Conservation (phyloP, 179 eudicot species). For the Spinacia oleracea region DNA sequence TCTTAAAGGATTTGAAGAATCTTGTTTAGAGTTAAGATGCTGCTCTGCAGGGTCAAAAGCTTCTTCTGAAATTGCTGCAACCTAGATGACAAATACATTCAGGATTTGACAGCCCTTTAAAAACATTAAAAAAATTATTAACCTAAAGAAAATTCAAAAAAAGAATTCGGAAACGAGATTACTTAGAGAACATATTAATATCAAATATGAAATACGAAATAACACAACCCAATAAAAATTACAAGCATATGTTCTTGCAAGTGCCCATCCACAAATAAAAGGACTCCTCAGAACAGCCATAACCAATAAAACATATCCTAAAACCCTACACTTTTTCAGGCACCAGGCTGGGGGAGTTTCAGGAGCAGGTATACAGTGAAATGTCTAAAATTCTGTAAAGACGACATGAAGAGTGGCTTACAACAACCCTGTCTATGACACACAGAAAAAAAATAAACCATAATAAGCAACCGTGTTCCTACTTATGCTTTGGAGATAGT, state of each 20-base stretch:
- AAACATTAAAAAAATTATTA: background rate
- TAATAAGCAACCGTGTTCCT: background rate
- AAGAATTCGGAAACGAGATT: background rate
- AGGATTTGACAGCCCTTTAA: background rate
- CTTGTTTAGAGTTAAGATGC: constrained; percentile 30
- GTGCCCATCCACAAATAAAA: background rate
- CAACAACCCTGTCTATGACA: background rate
- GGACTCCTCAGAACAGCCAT: no score
- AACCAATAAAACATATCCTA: no score
- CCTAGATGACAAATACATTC: constrained; percentile 41
- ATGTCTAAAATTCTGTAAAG: background rate
- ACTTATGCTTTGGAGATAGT: background rate
- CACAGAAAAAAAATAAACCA: background rate
- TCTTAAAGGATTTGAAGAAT: constrained; percentile 48
- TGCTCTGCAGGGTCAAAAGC: constrained; percentile 53
- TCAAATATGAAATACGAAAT: background rate
- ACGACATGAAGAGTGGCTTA: background rate
- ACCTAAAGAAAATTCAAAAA: background rate
- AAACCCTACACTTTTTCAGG: background rate
- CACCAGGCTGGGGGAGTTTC: no score
- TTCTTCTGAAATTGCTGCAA: constrained; percentile 84
- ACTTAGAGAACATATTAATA: background rate
- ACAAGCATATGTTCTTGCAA: background rate
- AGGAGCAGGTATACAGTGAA: background rate
- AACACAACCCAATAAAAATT: background rate